Conservation (phyloP, 2,329 filamentous ascomycete species). For the Anthostomella pinea region DNA sequence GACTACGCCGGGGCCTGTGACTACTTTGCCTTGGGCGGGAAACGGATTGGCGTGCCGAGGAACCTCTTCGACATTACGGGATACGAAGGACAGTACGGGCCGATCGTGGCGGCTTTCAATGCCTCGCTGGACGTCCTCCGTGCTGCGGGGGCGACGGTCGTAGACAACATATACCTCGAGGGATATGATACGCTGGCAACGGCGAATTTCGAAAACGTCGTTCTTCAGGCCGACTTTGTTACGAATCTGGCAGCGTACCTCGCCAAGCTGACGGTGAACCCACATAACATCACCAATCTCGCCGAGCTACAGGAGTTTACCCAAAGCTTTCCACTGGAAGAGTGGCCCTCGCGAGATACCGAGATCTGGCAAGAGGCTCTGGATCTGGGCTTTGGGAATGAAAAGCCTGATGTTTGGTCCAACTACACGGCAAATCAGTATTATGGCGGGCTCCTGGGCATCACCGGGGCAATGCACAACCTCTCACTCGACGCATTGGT, state of each 20-base stretch:
- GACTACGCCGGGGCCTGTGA: slow-evolving; percentile 61
- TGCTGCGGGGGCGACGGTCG: slow-evolving; percentile 56
- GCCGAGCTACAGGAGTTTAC: slow-evolving; percentile 55
- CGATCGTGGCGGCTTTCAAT: slow-evolving; percentile 50
- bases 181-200: slow-evolving; percentile 42
- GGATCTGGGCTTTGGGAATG: slow-evolving; percentile 51
- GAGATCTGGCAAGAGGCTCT: slow-evolving; percentile 53
- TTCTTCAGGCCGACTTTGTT: slow-evolving; percentile 59
- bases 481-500: slow-evolving; percentile 61
- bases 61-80: slow-evolving; percentile 48
- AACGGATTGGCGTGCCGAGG: slow-evolving; percentile 62
- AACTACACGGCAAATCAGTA: slow-evolving; percentile 51
- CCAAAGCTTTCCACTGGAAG: slow-evolving; percentile 48
- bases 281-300: slow-evolving; percentile 50
- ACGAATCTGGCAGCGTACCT: slow-evolving; percentile 57
- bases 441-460: slow-evolving; percentile 56
- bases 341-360: slow-evolving; percentile 62
- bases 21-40: slow-evolving; percentile 48
- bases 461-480: slow-evolving; percentile 57
- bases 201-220: slow-evolving; percentile 33
- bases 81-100: slow-evolving; percentile 10
- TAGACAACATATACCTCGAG: slow-evolving; percentile 59
- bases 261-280: slow-evolving; percentile 53
- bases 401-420: slow-evolving; percentile 53
- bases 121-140: slow-evolving; percentile 49